Conservation (phyloP, 139 green algal species). For the Spirogloea muscicola region DNA sequence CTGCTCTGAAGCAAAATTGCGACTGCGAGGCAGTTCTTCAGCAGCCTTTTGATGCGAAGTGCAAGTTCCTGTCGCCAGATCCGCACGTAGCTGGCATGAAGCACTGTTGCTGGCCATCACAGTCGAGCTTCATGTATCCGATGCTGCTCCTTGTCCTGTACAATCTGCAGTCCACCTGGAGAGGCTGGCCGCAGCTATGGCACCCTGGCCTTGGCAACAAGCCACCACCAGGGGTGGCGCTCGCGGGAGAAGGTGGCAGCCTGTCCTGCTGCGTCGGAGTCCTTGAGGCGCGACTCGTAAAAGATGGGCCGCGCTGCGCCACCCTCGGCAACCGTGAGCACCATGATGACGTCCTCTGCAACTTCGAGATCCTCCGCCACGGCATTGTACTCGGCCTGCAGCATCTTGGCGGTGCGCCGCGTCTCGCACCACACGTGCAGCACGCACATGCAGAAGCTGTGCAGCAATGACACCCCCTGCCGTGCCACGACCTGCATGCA, state of each 20-base stretch:
- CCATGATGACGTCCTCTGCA: slow-evolving; percentile 31
- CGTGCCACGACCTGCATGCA: slow-evolving; percentile 31
- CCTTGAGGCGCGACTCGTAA: slow-evolving; percentile 33
- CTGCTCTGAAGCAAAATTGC: too few species aligned
- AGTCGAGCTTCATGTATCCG: too few species aligned
- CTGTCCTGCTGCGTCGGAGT: not conserved
- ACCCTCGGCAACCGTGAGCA: slow-evolving; percentile 39
- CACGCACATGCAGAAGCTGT: slow-evolving; percentile 28
- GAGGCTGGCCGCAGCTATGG: too few species aligned
- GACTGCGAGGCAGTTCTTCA: too few species aligned
- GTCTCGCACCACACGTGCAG: slow-evolving; percentile 45
- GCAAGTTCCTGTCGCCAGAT: too few species aligned
- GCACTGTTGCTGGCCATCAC: too few species aligned
- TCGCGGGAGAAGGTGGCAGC: not conserved
- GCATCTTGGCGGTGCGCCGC: slow-evolving; percentile 7
- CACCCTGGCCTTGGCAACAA: not conserved
- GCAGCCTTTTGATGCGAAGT: too few species aligned
- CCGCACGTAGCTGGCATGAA: too few species aligned
- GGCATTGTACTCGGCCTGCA: slow-evolving; percentile 28
- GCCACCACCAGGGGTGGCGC: slow-evolving; percentile 12
- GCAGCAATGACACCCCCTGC: slow-evolving; percentile 4
- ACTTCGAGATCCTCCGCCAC: slow-evolving; percentile 30
- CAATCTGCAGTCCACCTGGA: too few species aligned
- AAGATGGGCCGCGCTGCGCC: slow-evolving; percentile 25
- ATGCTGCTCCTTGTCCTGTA: too few species aligned